These are phyloP conservation scores for Cutaneotrichosporon arboriforme DNA, from an alignment of 1,284 basidiomycete species.

Conservation along the genomic window DNA sequence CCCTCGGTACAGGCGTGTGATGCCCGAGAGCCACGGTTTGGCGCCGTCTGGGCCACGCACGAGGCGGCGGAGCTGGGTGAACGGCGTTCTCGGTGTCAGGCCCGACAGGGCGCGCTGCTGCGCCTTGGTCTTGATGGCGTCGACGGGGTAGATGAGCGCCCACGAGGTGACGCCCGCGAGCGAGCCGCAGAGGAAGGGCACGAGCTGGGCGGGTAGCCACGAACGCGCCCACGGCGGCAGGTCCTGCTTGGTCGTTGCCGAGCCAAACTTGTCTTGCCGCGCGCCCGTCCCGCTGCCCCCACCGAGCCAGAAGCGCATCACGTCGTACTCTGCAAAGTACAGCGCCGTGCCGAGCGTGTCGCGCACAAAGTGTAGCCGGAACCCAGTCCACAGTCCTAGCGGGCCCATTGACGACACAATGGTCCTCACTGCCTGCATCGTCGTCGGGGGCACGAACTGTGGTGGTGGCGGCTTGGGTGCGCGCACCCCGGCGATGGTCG, in stretches of 20 bases:
- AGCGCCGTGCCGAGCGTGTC: conserved; percentile 46
- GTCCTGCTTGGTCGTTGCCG: conserved; percentile 29
- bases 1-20: conserved; percentile 41
- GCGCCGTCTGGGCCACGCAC: conserved; percentile 43
- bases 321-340: conserved; percentile 49
- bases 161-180: conserved; percentile 47
- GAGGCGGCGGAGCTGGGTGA: conserved; percentile 38
- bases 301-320: conserved; percentile 43
- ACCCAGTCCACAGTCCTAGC: conserved; percentile 42
- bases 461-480: not conserved
- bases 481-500: not conserved
- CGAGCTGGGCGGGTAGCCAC: conserved; percentile 36
- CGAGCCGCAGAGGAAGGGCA: conserved; percentile 47
- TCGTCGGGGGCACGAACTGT: conserved; percentile 35
- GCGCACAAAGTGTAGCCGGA: conserved; percentile 42
- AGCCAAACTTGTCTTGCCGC: conserved; percentile 6
- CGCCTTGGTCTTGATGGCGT: conserved; percentile 48
- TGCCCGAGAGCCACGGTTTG: conserved; percentile 41
- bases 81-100: conserved; percentile 36
- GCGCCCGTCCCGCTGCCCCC: not conserved
- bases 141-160: conserved; percentile 48
- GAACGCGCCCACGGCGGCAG: conserved; percentile 43
- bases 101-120: conserved; percentile 45
- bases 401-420: conserved; percentile 34
- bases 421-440: conserved; percentile 38